Conservation (phyloP, 2,329 filamentous ascomycete species). For the Diaporthe capsici region DNA sequence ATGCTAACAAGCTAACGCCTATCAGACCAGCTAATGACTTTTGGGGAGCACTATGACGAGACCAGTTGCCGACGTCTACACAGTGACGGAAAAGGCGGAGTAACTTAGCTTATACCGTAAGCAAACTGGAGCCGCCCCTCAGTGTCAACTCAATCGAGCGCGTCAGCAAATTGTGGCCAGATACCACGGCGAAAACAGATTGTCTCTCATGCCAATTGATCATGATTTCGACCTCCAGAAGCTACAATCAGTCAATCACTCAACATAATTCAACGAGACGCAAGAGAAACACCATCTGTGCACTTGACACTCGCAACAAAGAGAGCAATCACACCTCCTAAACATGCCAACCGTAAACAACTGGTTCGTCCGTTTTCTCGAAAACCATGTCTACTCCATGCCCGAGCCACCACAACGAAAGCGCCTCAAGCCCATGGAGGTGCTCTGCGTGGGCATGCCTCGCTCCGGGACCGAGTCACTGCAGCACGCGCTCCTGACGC, state of each 20-base stretch:
- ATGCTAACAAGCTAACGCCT: too few relatives aligned
- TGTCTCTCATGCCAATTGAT: not conserved
- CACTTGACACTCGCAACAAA: not conserved
- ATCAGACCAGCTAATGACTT: not conserved
- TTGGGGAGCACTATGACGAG: not conserved
- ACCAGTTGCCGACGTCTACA: too few relatives aligned
- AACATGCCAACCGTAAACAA: constrained; percentile 37
- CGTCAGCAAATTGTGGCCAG: not conserved
- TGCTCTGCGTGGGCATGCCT: constrained; percentile 52
- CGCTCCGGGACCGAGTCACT: constrained; percentile 54
- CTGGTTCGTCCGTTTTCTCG: constrained; percentile 42
- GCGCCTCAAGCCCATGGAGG: constrained; percentile 52
- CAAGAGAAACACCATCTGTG: not conserved
- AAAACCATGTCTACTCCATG: constrained; percentile 44
- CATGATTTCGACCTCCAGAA: not conserved
- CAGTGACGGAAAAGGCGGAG: not conserved
- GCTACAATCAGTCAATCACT: rapidly evolving
- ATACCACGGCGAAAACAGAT: not conserved
- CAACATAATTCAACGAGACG: too few relatives aligned
- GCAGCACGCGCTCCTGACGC: constrained; percentile 49
- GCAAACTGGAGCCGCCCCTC: not conserved
- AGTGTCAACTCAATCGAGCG: too few relatives aligned
- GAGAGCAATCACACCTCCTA: not conserved
- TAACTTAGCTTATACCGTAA: not conserved
- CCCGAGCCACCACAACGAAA: constrained; percentile 45